These are phyloP conservation scores for Coprinopsis cinerea DNA, from an alignment of 768 basidiomycete species.

Conservation along the genomic window DNA sequence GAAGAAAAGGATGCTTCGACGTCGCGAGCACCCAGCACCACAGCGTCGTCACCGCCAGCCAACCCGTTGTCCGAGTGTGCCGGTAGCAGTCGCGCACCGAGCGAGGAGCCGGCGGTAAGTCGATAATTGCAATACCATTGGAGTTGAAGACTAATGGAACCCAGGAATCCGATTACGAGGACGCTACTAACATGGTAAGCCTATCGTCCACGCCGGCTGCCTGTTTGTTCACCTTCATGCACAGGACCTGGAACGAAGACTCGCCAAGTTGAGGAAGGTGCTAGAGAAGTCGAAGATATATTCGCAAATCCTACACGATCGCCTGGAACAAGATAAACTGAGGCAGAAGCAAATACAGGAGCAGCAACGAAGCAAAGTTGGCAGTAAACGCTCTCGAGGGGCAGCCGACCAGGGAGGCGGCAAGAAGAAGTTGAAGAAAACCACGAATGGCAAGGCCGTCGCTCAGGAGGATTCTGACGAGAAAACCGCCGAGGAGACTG, in stretches of 20 bases:
- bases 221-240: neutral
- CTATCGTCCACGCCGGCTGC: too few species aligned
- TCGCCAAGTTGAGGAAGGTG: conserved; percentile 53
- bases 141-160: too few species aligned
- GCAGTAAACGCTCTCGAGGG: conserved; percentile 22
- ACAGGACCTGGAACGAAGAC: conserved; percentile 26
- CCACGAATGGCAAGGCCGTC: conserved; percentile 19
- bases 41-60: conserved; percentile 21
- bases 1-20: conserved; percentile 6
- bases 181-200: too few species aligned
- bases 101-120: conserved; percentile 8
- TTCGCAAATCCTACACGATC: conserved; percentile 59
- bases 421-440: conserved; percentile 23
- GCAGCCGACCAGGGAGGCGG: conserved; percentile 17
- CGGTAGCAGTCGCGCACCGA: conserved; percentile 17
- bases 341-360: conserved; percentile 22
- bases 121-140: neutral
- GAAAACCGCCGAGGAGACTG: conserved; percentile 19
- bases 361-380: conserved; percentile 18
- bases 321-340: conserved; percentile 62
- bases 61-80: conserved; percentile 18
- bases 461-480: conserved; percentile 12
- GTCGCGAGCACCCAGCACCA: conserved; percentile 17
- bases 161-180: too few species aligned
- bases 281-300: conserved; percentile 76